A percentile compares a stretch with the other conserved stretches of the same genome.
phyloP scores from a whole-genome alignment of 805 yeast species.

The Metschnikowia baotianmanensis region DNA sequence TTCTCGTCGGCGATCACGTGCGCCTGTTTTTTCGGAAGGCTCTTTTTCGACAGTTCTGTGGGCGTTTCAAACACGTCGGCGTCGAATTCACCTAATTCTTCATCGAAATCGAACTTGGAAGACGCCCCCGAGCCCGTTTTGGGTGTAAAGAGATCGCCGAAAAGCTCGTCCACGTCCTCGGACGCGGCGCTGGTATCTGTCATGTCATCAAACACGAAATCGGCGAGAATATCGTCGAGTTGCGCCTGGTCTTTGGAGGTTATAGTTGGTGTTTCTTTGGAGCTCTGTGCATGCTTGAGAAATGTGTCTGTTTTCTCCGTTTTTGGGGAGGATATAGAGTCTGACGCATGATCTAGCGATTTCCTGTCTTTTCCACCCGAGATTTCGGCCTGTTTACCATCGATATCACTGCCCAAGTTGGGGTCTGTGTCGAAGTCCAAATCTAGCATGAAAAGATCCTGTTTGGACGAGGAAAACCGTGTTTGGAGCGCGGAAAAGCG shows the following conservation, averaged over 20 bases:
- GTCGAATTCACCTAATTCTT: conserved; percentile 7
- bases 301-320: background rate
- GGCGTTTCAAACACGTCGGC: background rate
- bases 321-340: background rate
- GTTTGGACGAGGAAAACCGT: conserved; percentile 6
- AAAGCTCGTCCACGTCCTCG: conserved; percentile 2
- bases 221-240: conserved; percentile 13
- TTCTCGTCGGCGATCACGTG: conserved; percentile 15
- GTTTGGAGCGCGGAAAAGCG: background rate
- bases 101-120: background rate
- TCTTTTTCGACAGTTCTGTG: background rate
- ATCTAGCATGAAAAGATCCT: conserved; percentile 13
- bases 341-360: too few relatives aligned
- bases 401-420: background rate
- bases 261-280: background rate
- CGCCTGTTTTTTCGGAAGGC: background rate
- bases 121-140: background rate
- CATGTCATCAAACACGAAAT: conserved; percentile 4
- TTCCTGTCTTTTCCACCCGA: too few relatives aligned
- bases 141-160: conserved; percentile 4
- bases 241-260: conserved; percentile 1
- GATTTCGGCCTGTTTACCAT: background rate
- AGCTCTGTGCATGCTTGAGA: background rate
- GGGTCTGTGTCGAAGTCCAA: background rate
- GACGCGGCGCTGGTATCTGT: background rate